Evolutionary conservation across 768 basidiomycete genomes (phyloP).

Genomic region (Fistulinella prunicolor): DNA sequence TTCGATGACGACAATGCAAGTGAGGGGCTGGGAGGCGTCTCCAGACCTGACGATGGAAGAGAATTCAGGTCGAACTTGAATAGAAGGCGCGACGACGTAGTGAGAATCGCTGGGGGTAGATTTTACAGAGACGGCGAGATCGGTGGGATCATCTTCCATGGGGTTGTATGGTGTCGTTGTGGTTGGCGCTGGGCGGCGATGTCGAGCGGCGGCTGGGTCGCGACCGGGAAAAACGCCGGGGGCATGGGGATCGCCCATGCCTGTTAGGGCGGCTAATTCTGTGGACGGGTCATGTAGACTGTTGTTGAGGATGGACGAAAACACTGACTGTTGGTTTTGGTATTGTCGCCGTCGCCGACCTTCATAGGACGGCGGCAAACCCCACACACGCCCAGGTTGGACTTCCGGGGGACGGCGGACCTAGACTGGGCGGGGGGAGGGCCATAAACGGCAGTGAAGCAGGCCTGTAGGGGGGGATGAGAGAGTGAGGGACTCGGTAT

Average conservation of each 20-base stretch:
- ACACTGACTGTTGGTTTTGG: constrained; percentile 80
- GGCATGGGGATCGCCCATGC: constrained; percentile 67
- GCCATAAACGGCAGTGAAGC: constrained; percentile 96
- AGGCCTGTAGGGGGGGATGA: constrained; percentile 57
- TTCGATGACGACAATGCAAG: constrained; percentile 92
- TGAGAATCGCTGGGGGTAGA: constrained; percentile 47
- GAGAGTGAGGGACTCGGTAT: not conserved
- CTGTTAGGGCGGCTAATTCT: constrained; percentile 95
- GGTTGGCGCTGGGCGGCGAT: constrained; percentile 29
- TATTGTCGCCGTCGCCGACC: constrained; percentile 81
- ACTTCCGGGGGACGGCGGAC: constrained; percentile 57
- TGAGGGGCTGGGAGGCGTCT: constrained; percentile 77
- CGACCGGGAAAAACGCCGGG: constrained; percentile 66
- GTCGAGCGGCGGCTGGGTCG: constrained; percentile 43
- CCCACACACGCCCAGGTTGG: constrained; percentile 92
- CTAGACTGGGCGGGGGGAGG: constrained; percentile 64
- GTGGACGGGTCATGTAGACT: constrained; percentile 12
- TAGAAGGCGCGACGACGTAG: constrained; percentile 88
- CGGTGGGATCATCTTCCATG: constrained; percentile 83
- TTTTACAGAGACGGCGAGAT: constrained; percentile 50
- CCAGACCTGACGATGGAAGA: constrained; percentile 69
- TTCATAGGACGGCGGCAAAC: constrained; percentile 98
- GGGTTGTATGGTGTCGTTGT: constrained; percentile 51
- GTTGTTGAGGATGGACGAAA: not conserved
- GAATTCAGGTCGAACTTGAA: constrained; percentile 93